Percentiles rank a stretch among this genome's conserved stretches.
Conservation (phyloP, 2,329 filamentous ascomycete genomes). For the Epichloe aotearoae region DNA sequence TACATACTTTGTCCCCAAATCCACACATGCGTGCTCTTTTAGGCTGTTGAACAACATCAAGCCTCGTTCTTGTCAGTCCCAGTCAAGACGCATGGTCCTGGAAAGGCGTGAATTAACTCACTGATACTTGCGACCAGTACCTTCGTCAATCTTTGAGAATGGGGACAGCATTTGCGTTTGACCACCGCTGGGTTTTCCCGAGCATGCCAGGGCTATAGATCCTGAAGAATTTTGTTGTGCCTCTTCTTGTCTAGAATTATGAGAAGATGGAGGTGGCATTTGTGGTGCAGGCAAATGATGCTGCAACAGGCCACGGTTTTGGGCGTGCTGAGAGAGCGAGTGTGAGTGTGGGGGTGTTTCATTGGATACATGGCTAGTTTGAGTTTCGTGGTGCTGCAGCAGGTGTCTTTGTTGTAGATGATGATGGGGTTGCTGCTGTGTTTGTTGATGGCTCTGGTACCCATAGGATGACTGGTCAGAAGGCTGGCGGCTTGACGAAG, state of each 20-base stretch:
- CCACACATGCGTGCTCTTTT: conserved; percentile 94
- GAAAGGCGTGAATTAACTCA: conserved; percentile 8
- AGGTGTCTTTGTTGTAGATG: conserved; percentile 4
- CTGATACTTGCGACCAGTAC: conserved; percentile 22
- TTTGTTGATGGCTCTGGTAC: conserved; percentile 6
- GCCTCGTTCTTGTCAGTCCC: conserved; percentile 28
- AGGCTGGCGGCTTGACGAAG: conserved; percentile 11
- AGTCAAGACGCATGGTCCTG: not conserved
- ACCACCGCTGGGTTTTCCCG: conserved; percentile 8
- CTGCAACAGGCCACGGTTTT: conserved; percentile 4
- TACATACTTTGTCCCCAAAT: conserved; percentile 82
- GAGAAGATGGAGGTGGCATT: conserved; percentile 8
- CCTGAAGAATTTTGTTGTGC: not conserved
- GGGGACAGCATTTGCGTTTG: conserved; percentile 12
- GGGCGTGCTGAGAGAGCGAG: conserved; percentile 6
- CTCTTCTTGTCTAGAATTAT: conserved; percentile 13
- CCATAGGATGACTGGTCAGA: conserved; percentile 1
- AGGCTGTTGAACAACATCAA: conserved; percentile 81
- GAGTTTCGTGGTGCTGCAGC: conserved; percentile 11
- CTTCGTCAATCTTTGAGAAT: conserved; percentile 22
- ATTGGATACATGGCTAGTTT: not conserved
- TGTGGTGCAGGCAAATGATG: conserved; percentile 9
- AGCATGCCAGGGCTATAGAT: conserved; percentile 1
- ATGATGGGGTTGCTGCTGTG: conserved; percentile 3
- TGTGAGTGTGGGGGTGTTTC: conserved; percentile 10